Evolutionary conservation across 805 yeast species (phyloP), one percentile per base, ranked within the genome.

Genomic region (Candida taoyuanica): DNA sequence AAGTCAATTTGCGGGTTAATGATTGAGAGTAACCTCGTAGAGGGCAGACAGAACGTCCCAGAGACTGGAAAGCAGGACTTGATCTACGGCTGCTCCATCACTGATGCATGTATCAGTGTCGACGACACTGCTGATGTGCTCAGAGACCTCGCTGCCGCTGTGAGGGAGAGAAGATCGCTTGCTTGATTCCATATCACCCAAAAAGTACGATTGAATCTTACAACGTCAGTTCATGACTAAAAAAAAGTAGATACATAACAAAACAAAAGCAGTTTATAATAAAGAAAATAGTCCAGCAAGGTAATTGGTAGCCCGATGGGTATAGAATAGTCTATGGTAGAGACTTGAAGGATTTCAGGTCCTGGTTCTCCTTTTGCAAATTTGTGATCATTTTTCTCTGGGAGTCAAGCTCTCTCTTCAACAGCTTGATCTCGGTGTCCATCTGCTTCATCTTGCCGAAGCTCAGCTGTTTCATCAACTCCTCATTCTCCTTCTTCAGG

Each of bases 21-120:
- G 98, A 88, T 93, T 58, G 98, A 93, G 71, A 81, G 94, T 42
- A 85, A 91, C 60, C 76, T 93, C 50, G 74, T 73, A 44, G 97
- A 84, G 60, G 98, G 98, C 37, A 82, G 94, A 67, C 98, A 93
- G 70, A 80, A 84, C 56, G 88, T 88, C 43, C 75, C 85, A 33
- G 68, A 76, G 41, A 82, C 80, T 36, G 96, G 95, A 38, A 81
- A 82, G 58, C 71, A 71, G 38, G 76, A 71, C 17, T 75, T 91
- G 64, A 76, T 83, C 56, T 91, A 91, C 66, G 98, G 98, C 46
- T 85, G 88, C 47, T 85, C 95, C 21, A 88, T 91, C 54, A 91
- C 98, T n/a, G 98, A 91, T 64, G 96, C 96, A 23, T 91, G 98
- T 72, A 88, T 91, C 44, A 75, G 86, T 43, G 86, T 95, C 87